These are phyloP conservation scores for Alternaria hordeiaustralica DNA, from an alignment of 2,329 filamentous ascomycete species.

Conservation along the genomic window DNA sequence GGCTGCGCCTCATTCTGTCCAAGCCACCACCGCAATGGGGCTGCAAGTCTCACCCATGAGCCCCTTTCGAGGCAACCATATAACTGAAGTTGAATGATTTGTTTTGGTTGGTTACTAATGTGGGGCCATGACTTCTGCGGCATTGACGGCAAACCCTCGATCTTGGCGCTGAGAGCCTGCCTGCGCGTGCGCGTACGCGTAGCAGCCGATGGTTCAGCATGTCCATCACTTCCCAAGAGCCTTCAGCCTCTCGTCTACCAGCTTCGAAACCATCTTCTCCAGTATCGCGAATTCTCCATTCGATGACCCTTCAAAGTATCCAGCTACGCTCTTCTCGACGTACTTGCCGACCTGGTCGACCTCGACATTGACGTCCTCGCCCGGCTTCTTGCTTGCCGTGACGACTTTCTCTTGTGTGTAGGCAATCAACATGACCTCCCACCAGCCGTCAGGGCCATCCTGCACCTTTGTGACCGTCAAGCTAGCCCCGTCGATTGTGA, in stretches of 20 bases:
- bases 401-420: constrained; percentile 96
- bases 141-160: constrained; percentile 1
- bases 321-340: constrained; percentile 86
- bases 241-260: constrained; percentile 74
- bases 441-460: constrained; percentile 80
- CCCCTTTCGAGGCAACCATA: constrained; percentile 17
- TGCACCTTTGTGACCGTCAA: constrained; percentile 88
- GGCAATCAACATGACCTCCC: constrained; percentile 95
- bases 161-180: not conserved
- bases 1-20: constrained; percentile 46
- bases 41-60: constrained; percentile 30
- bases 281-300: constrained; percentile 59
- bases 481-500: constrained; percentile 92
- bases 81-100: not conserved
- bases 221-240: constrained; percentile 37
- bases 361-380: constrained; percentile 88
- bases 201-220: not conserved
- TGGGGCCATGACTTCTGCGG: constrained; percentile 6
- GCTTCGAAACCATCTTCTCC: constrained; percentile 64
- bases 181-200: not conserved
- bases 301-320: constrained; percentile 71
- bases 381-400: constrained; percentile 76
- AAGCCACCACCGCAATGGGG: constrained; percentile 33
- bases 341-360: constrained; percentile 90
- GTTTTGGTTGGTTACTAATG: constrained; percentile 9